These are phyloP conservation scores for Solanum aculeatissimum DNA, from an alignment of 305 asterid species.

Conservation along the genomic window DNA sequence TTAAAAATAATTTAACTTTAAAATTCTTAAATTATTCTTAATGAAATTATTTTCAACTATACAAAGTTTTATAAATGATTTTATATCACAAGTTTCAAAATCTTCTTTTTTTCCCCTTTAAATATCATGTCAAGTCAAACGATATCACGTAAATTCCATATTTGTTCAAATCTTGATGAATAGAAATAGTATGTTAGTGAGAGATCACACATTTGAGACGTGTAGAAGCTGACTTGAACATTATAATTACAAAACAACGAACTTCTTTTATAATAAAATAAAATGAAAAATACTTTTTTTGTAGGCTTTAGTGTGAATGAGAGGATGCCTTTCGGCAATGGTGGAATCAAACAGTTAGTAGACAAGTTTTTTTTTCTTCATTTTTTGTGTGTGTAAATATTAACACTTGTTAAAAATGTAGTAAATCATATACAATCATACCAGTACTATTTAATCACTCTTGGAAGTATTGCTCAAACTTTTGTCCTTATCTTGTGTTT, in stretches of 20 bases:
- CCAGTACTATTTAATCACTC: neutral
- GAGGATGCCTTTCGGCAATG: conserved; percentile 32
- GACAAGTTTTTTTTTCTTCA: neutral
- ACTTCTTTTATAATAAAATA: neutral
- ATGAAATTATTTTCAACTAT: too few relatives aligned
- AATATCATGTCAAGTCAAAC: too few relatives aligned
- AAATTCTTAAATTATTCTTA: too few relatives aligned
- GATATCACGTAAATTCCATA: too few relatives aligned
- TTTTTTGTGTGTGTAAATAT: neutral
- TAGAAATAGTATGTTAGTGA: neutral
- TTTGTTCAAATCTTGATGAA: neutral
- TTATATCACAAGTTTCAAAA: too few relatives aligned
- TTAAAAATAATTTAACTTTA: too few relatives aligned
- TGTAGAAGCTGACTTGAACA: neutral
- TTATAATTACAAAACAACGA: neutral
- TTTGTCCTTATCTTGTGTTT: neutral
- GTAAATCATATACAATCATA: neutral
- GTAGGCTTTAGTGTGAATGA: neutral
- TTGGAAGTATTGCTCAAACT: neutral
- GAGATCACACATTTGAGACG: neutral
- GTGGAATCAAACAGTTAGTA: conserved; percentile 1
- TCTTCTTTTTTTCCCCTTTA: too few relatives aligned
- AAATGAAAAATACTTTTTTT: neutral
- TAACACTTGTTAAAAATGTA: conserved; percentile 19
- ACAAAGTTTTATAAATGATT: too few relatives aligned